Evolutionary conservation across 2,329 filamentous ascomycete species (phyloP).

Genomic region (Hypoxylon sp.): DNA sequence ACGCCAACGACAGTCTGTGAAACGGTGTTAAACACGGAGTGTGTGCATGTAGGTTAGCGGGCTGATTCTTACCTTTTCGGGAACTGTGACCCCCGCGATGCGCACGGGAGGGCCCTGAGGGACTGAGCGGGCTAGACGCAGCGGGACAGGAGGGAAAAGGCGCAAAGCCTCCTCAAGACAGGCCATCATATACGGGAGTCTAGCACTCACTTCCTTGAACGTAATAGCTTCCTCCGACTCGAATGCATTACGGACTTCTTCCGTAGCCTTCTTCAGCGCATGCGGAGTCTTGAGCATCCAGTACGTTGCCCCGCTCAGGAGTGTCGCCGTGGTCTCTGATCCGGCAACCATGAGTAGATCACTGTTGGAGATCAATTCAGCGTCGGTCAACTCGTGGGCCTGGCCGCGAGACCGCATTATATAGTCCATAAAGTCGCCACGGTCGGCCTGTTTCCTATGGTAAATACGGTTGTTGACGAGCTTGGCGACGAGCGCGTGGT

Average conservation of each 20-base stretch:
- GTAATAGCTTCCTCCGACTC: slow-evolving; percentile 62
- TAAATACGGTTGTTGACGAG: slow-evolving; percentile 48
- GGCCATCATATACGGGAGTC: slow-evolving; percentile 48
- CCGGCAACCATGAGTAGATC: slow-evolving; percentile 53
- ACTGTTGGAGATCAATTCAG: slow-evolving; percentile 54
- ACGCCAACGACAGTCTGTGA: slow-evolving; percentile 47
- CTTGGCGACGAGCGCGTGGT: slow-evolving; percentile 47
- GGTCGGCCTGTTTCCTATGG: slow-evolving; percentile 48
- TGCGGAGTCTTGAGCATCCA: slow-evolving; percentile 54
- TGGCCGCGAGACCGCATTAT: slow-evolving; percentile 53
- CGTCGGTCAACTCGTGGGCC: slow-evolving; percentile 50
- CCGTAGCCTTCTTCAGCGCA: slow-evolving; percentile 46
- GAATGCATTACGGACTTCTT: slow-evolving; percentile 64
- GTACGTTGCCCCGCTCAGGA: slow-evolving; percentile 49
- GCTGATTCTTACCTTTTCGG: slow-evolving; percentile 44
- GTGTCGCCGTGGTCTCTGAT: slow-evolving; percentile 54
- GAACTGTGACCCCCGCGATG: slow-evolving; percentile 47
- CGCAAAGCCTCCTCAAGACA: slow-evolving; percentile 50
- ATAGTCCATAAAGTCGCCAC: slow-evolving; percentile 54
- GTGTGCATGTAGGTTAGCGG: no score
- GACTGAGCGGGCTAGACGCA: slow-evolving; percentile 44
- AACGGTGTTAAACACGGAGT: slow-evolving; percentile 29
- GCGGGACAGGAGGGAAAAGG: slow-evolving; percentile 49
- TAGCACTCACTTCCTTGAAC: slow-evolving; percentile 55
- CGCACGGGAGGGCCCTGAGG: slow-evolving; percentile 44